Evolutionary conservation across 495 filamentous ascomycete species (phyloP), one percentile per base, ranked within the genome.

Genomic region (Terfezia boudieri): DNA sequence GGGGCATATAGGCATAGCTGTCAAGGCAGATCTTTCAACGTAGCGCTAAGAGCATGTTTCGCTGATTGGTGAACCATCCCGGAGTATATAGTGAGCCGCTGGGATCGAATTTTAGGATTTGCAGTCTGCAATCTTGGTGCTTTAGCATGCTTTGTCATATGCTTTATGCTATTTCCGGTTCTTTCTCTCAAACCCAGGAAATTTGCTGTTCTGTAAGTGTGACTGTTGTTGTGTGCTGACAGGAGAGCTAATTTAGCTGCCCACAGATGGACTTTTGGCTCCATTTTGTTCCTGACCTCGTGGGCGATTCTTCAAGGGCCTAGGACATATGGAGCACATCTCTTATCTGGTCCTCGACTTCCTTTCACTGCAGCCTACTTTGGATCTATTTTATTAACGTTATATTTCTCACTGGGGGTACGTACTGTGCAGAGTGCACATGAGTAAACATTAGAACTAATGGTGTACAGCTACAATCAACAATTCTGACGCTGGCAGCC

Each of bases 281-380:
- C 88, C 22, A 65, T 83, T 17, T 73, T 98, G 43, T 98, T 96
- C 70, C 74, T 98, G 56, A 74, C 80, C 56, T 94, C 92, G 66
- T 98, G 86, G 77, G 87, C 86, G 4, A 86, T 87, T 58, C 73
- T 98, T 70, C 87, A 94, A 80, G 90, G 90, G 52, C 88, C 87
- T 17, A 71, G 74, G 69, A 69, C 74, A 49, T 98, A 96, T 69
- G 70, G 78, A 51, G 79, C 77, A 61, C 90, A 98, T 68, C 75
- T 98, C 63, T 68, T 86, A 60, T 96, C 92, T 52, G 78, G 77
- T 53, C 73, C 85, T 56, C 77, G 90, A 57, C 69, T 98, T 52
- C 90, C 92, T 10, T 98, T 98, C 66, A 95, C 90, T 17, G 86
- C 86, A 51, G 84, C 86, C 32, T 98, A 98, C 73, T 95, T 98